Evolutionary conservation across 2,329 filamentous ascomycete genomes (phyloP).

Genomic region (Fusarium pseudocircinatum): DNA sequence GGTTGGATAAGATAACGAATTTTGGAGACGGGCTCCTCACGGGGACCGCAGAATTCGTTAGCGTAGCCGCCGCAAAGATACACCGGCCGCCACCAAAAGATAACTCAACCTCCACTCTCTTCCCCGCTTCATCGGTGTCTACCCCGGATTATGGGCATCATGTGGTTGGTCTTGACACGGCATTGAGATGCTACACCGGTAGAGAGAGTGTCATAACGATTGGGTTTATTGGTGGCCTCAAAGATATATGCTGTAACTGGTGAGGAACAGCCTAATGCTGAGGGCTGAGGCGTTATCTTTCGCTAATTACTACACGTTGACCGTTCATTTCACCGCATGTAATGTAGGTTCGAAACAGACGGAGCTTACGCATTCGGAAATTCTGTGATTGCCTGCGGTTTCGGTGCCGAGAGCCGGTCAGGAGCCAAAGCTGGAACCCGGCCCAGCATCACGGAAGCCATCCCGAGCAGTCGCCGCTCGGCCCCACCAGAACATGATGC

Average conservation of each 20-base stretch:
- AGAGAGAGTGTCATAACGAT: accelerated
- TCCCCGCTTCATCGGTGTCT: constrained; percentile 12
- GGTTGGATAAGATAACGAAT: constrained; percentile 3
- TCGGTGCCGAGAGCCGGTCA: neutral
- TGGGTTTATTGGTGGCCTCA: neutral
- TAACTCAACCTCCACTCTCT: neutral
- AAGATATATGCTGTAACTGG: neutral
- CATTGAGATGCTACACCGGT: neutral
- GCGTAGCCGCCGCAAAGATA: constrained; percentile 18
- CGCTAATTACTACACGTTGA: neutral
- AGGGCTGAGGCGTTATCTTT: neutral
- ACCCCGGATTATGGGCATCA: constrained; percentile 16
- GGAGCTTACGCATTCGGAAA: neutral
- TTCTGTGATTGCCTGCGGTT: neutral
- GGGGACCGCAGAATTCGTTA: constrained; percentile 7
- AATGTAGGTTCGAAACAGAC: accelerated
- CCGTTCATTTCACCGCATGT: neutral
- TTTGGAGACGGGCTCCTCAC: constrained; percentile 2
- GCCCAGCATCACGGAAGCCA: neutral
- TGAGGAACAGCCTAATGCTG: too few species aligned
- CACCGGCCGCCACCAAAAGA: neutral
- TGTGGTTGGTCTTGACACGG: neutral
- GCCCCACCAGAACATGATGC: neutral
- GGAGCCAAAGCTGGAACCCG: accelerated
- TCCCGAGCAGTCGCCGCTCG: neutral